Conservation (phyloP, 2,329 filamentous ascomycete genomes). For the Emericellopsis cladophorae region DNA sequence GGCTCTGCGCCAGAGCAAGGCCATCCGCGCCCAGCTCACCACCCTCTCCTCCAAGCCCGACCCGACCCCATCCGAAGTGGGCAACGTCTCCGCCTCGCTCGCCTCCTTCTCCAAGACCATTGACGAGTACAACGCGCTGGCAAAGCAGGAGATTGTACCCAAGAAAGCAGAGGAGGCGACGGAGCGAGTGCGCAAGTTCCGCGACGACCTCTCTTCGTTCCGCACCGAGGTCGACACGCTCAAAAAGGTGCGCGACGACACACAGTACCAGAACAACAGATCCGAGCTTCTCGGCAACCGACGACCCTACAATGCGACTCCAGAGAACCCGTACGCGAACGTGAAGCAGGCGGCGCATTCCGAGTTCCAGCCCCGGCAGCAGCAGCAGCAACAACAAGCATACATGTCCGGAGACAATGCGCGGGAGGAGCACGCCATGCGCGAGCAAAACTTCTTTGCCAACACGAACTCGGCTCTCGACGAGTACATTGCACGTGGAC, state of each 20-base stretch:
- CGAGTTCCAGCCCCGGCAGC: background rate
- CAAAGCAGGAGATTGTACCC: constrained; percentile 78
- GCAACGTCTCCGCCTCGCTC: constrained; percentile 67
- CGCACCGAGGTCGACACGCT: constrained; percentile 64
- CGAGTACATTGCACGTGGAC: constrained; percentile 83
- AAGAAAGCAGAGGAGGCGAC: constrained; percentile 86
- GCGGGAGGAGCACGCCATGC: constrained; percentile 70
- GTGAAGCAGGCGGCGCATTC: constrained; percentile 4
- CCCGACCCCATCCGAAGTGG: constrained; percentile 41
- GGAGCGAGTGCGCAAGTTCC: constrained; percentile 77
- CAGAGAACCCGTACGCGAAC: constrained; percentile 72
- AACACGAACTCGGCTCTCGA: constrained; percentile 77
- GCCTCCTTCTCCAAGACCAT: constrained; percentile 77
- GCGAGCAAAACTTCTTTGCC: constrained; percentile 80
- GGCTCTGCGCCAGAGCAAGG: constrained; percentile 71
- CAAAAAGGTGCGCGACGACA: constrained; percentile 67
- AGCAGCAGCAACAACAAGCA: constrained; percentile 14
- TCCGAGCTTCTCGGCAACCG: constrained; percentile 68
- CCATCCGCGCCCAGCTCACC: constrained; percentile 65
- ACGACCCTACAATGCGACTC: constrained; percentile 64
- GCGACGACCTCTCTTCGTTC: constrained; percentile 69
- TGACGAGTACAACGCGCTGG: constrained; percentile 79
- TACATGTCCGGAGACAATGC: constrained; percentile 48
- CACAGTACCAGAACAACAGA: constrained; percentile 51
- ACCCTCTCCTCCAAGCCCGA: constrained; percentile 52